A percentile compares a stretch with the other conserved stretches of the same genome.
These are phyloP conservation scores for Calonectria crousiana DNA, from an alignment of 2,329 filamentous ascomycete species.

Conservation along the genomic window DNA sequence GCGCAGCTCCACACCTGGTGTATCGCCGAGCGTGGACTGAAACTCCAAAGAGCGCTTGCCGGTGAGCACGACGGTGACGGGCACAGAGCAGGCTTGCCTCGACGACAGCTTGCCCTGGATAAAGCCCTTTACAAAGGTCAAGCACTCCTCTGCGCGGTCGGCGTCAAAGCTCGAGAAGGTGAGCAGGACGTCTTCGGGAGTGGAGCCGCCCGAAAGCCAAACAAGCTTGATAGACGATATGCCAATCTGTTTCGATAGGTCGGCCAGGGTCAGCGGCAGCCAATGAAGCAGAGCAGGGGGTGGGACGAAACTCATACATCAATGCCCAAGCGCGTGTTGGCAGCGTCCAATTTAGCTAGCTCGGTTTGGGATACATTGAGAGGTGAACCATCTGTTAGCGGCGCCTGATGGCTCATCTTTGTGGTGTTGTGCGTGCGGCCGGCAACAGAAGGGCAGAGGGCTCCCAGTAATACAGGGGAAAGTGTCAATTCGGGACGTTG, in stretches of 20 bases:
- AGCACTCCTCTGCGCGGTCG: constrained; percentile 90
- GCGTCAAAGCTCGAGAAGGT: constrained; percentile 98
- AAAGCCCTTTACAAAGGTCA: constrained; percentile 89
- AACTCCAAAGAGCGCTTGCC: constrained; percentile 79
- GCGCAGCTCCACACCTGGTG: neutral
- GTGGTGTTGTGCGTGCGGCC: neutral
- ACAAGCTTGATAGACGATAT: constrained; percentile 96
- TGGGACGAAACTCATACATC: neutral
- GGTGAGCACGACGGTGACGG: constrained; percentile 93
- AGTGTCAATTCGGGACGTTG: neutral
- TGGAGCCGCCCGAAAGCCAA: constrained; percentile 91
- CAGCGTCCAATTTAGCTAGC: neutral
- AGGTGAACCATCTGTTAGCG: neutral
- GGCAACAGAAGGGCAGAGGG: neutral
- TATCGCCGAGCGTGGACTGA: neutral
- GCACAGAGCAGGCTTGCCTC: constrained; percentile 77
- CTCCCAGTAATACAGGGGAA: neutral
- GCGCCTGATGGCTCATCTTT: neutral
- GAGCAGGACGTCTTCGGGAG: constrained; percentile 85
- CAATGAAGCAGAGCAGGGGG: neutral
- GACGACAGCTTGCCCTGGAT: constrained; percentile 83
- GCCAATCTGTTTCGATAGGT: constrained; percentile 75
- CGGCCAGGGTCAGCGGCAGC: neutral
- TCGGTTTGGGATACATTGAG: constrained; percentile 5
- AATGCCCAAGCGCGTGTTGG: neutral